Conservation (phyloP, 1,139 yeast species). For the Candida pseudoviswanathii region DNA sequence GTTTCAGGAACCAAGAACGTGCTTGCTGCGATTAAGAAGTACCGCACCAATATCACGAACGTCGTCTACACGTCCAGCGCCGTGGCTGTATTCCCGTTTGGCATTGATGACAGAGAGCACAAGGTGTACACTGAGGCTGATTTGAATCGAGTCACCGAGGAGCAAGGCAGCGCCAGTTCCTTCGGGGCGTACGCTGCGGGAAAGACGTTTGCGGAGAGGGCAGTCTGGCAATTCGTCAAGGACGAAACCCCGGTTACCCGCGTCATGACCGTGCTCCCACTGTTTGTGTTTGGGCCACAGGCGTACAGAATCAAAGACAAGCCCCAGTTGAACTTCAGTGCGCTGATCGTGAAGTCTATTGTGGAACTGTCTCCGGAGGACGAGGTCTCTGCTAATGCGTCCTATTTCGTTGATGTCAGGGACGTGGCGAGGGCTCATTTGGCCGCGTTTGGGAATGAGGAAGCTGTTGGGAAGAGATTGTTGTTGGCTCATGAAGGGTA, state of each 20-base stretch:
- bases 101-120: constrained; percentile 6
- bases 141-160: constrained; percentile 42
- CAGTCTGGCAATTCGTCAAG: constrained; percentile 54
- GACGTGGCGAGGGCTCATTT: constrained; percentile 59
- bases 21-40: constrained; percentile 23
- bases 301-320: constrained; percentile 32
- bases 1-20: constrained; percentile 33
- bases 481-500: constrained; percentile 28
- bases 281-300: constrained; percentile 47
- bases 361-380: constrained; percentile 20
- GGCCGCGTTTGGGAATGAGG: constrained; percentile 34
- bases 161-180: constrained; percentile 25
- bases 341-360: constrained; percentile 29
- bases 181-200: constrained; percentile 31
- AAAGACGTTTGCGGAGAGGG: constrained; percentile 34
- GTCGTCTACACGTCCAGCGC: constrained; percentile 33
- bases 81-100: constrained; percentile 22
- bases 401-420: constrained; percentile 48
- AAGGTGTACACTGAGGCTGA: constrained; percentile 26
- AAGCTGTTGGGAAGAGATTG: constrained; percentile 29
- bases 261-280: constrained; percentile 32
- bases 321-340: constrained; percentile 28
- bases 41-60: constrained; percentile 26
- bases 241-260: constrained; percentile 27
- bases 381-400: constrained; percentile 16